These are phyloP conservation scores for Colletotrichum melonis DNA, from an alignment of 2,329 filamentous ascomycete genomes.

Conservation along the genomic window DNA sequence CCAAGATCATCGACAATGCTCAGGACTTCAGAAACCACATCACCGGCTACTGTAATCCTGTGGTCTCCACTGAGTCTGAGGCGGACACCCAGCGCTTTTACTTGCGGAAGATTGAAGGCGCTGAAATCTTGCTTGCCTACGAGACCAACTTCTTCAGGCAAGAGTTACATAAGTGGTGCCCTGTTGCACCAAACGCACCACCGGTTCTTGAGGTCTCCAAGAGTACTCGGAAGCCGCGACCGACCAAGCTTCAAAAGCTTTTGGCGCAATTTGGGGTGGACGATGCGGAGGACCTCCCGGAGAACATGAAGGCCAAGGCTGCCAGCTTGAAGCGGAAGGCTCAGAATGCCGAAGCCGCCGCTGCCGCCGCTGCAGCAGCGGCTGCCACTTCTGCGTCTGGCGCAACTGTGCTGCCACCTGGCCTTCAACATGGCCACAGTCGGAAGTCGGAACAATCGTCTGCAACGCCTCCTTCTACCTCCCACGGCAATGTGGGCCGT, in stretches of 20 bases:
- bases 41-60: slow-evolving; percentile 80
- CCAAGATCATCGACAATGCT: slow-evolving; percentile 88
- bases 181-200: slow-evolving; percentile 86
- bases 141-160: slow-evolving; percentile 99
- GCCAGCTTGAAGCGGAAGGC: slow-evolving; percentile 80
- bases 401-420: slow-evolving; percentile 22
- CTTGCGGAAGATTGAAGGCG: slow-evolving; percentile 95
- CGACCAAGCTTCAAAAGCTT: slow-evolving; percentile 96
- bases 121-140: slow-evolving; percentile 88
- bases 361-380: slow-evolving; percentile 46
- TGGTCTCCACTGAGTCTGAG: slow-evolving; percentile 85
- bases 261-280: slow-evolving; percentile 89
- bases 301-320: slow-evolving; percentile 82
- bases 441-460: slow-evolving; percentile 36
- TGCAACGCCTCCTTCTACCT: slow-evolving; percentile 37
- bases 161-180: slow-evolving; percentile 94
- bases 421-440: slow-evolving; percentile 5
- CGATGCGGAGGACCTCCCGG: slow-evolving; percentile 89
- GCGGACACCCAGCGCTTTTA: slow-evolving; percentile 94
- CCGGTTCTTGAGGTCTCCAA: slow-evolving; percentile 88
- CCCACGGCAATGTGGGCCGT: slow-evolving; percentile 38
- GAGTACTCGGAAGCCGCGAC: slow-evolving; percentile 93
- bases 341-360: slow-evolving; percentile 65
- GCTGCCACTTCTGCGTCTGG: slow-evolving; percentile 28
- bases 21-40: slow-evolving; percentile 87